Percentiles rank a stretch among this genome's conserved stretches.
phyloP scores from a whole-genome alignment of 257 asterid species.

The Apocynum venetum region DNA sequence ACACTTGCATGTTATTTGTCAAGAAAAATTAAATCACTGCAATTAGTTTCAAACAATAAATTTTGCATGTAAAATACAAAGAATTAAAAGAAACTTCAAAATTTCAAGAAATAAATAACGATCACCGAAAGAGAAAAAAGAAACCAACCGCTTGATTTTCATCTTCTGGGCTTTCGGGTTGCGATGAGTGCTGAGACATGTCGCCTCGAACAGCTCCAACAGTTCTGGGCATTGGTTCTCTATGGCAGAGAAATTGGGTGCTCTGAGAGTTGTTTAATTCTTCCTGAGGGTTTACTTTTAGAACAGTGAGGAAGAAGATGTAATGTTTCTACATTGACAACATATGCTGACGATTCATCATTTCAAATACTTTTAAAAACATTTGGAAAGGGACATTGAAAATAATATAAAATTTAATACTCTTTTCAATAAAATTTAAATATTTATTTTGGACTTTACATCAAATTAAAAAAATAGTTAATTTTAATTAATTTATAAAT shows the following conservation, averaged over 20 bases:
- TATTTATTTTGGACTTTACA: no score
- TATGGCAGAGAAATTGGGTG: background rate
- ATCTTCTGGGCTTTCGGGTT: slow-evolving; percentile 16
- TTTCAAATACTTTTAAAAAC: no score
- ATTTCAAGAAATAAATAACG: background rate
- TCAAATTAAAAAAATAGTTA: no score
- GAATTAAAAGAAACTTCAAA: background rate
- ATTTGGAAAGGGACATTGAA: no score
- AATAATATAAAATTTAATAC: no score
- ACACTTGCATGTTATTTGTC: background rate
- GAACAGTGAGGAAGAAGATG: no score
- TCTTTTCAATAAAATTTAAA: no score
- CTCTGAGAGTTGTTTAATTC: no score
- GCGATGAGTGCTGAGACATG: slow-evolving; percentile 24
- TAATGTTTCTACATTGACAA: no score
- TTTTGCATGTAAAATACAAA: background rate
- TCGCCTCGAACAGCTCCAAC: background rate
- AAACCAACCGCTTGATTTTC: slow-evolving; percentile 20
- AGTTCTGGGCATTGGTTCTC: background rate
- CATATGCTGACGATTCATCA: no score
- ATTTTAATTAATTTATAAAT: no score
- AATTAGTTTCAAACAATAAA: background rate
- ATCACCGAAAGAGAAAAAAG: background rate
- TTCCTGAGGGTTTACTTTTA: background rate
- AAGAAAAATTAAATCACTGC: background rate